Evolutionary conservation across 768 basidiomycete species (phyloP), one percentile per base, ranked within the genome.

Genomic region (Daedaleopsis nitida): DNA sequence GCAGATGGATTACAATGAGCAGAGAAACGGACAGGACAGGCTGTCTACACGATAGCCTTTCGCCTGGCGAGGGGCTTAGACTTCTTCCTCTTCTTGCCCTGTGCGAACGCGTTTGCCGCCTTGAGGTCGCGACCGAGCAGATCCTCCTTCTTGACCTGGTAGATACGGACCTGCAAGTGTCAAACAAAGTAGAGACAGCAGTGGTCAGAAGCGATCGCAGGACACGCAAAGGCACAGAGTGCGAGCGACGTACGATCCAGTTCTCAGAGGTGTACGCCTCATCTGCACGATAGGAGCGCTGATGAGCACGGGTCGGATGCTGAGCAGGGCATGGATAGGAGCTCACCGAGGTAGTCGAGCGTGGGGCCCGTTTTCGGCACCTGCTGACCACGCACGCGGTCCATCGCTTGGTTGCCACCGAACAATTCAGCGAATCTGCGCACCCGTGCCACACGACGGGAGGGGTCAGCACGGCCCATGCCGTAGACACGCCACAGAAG

Each of bases 241-340:
- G 38, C 19, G 52, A 44, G 17, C 11, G 44, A 80, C 87, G 75
- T 69, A 94, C 96, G 66, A 99, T 96, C 97, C 97, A 99, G 76
- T 99, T 99, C 79, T 99, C 97, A 8, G 94, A 93, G 1, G 97
- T 99, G 80, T 96, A 99, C 9, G 96, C 97, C 75, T 99, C 97
- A 64, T 99, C 94, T 93, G 63, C 11, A 60, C 47, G 17, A 52
- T 34, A 19, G 35, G 54, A 35, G 38, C 47, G 43, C 55, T 49
- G 52, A 60, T 59, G 38, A 44, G 24, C 56, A 43, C 39, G 13
- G 16, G 39, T 21, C 24, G 2, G 13, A 35, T 48, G 23, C 24
- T 39, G 23, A 50, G 55, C 24, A 5, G 27, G 27, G 45, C 24
- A 5, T 32, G 27, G 45, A 45, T 44, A 59, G 59, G 43, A 43